Percentiles rank a stretch among this genome's conserved stretches.
Evolutionary conservation across 352 stramenopile genomes (phyloP).

Genomic region (Pythium folliculosum): DNA sequence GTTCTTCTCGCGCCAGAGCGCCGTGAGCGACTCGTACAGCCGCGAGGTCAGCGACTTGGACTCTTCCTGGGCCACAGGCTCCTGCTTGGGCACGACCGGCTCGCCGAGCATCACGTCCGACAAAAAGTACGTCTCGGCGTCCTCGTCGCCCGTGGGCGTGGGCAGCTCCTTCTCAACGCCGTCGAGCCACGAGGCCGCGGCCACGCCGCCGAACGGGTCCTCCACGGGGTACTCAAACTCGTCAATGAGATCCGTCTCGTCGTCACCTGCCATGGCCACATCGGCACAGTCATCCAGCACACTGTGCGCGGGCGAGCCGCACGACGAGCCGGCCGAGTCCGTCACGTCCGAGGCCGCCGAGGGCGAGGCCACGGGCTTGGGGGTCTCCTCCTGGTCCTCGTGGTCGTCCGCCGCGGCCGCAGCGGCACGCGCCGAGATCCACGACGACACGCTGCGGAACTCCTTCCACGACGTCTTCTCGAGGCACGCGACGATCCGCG

Average conservation of each 20-base stretch:
- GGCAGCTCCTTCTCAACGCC: slow-evolving; percentile 46
- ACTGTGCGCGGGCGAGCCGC: slow-evolving; percentile 40
- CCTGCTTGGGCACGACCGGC: slow-evolving; percentile 18
- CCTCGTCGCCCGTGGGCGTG: not conserved
- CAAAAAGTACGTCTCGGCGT: slow-evolving; percentile 17
- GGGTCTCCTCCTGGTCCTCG: slow-evolving; percentile 19
- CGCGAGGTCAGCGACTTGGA: slow-evolving; percentile 58
- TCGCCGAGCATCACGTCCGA: slow-evolving; percentile 32
- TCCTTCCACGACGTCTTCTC: slow-evolving; percentile 90
- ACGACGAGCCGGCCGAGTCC: slow-evolving; percentile 57
- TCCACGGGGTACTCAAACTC: slow-evolving; percentile 86
- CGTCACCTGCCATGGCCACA: slow-evolving; percentile 19
- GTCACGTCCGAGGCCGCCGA: slow-evolving; percentile 76
- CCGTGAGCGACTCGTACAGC: slow-evolving; percentile 78
- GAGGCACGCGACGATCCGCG: slow-evolving; percentile 80
- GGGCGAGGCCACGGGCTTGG: slow-evolving; percentile 41
- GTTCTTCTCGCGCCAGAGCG: slow-evolving; percentile 85
- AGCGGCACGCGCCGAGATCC: slow-evolving; percentile 46
- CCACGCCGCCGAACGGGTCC: slow-evolving; percentile 49
- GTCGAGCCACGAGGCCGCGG: slow-evolving; percentile 52
- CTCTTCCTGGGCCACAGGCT: not conserved
- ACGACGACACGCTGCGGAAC: slow-evolving; percentile 80
- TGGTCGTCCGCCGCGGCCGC: slow-evolving; percentile 25
- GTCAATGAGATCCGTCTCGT: slow-evolving; percentile 70
- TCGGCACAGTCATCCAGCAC: slow-evolving; percentile 27